Conservation (phyloP, 148 eudicot species). For the Rheum nobile region DNA sequence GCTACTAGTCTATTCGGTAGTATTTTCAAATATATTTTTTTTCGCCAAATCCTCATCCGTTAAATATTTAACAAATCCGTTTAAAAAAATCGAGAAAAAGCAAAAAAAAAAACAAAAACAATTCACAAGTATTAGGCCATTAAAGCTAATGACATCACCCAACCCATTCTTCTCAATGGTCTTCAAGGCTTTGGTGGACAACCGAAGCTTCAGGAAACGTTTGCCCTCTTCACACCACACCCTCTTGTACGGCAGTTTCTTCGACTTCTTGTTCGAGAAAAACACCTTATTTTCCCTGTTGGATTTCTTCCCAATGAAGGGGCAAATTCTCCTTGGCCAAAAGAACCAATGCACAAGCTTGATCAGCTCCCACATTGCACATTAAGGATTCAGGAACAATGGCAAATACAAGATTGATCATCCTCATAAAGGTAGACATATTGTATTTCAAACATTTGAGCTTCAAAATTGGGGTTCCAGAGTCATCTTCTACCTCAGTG, state of each 20-base stretch:
- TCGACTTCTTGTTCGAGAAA: constrained; percentile 84
- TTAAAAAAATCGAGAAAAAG: too few relatives aligned
- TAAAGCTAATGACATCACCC: too few relatives aligned
- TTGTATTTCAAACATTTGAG: neutral
- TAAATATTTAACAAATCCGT: too few relatives aligned
- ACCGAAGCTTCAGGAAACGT: constrained; percentile 60
- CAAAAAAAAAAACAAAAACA: too few relatives aligned
- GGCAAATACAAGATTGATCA: neutral
- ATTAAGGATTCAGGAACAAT: neutral
- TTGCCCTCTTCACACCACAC: constrained; percentile 99
- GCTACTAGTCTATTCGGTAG: too few relatives aligned
- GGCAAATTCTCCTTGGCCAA: constrained; percentile 75
- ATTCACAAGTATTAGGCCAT: too few relatives aligned
- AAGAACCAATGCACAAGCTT: neutral
- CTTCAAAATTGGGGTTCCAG: neutral
- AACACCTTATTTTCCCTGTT: constrained; percentile 76
- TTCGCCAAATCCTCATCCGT: too few relatives aligned
- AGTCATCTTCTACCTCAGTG: neutral
- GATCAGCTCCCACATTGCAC: neutral
- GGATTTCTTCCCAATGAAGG: constrained; percentile 89
- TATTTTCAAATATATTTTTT: too few relatives aligned
- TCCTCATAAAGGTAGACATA: neutral
- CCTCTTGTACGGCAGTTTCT: constrained; percentile 64
- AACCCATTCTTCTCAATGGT: constrained; percentile 94
- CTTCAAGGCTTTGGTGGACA: constrained; percentile 85